phyloP scores from a whole-genome alignment of 2,329 filamentous ascomycete species.

The Rhynchosporium graminicola region DNA sequence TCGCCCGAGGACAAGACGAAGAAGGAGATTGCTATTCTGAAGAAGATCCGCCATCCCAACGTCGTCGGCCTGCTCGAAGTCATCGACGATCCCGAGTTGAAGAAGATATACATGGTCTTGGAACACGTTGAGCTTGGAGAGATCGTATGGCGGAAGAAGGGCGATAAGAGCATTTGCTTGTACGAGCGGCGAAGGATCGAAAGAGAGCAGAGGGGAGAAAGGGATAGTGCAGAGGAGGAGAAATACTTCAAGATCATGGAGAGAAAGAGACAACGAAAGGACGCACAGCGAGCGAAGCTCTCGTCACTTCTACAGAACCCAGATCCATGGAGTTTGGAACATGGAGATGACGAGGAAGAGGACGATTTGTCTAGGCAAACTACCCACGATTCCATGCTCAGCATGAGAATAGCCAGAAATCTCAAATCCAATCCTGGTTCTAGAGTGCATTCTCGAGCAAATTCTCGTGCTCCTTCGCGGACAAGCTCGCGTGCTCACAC shows the following conservation, averaged over 20 bases:
- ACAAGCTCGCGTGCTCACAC: constrained; percentile 40
- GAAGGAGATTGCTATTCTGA: constrained; percentile 94
- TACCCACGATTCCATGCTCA: constrained; percentile 30
- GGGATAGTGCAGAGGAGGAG: constrained; percentile 58
- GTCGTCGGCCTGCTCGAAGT: constrained; percentile 94
- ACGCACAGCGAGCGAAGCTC: constrained; percentile 58
- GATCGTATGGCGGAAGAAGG: constrained; percentile 90
- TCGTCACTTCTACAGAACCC: constrained; percentile 53
- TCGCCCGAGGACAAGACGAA: constrained; percentile 79
- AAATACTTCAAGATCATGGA: constrained; percentile 60
- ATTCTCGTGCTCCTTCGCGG: constrained; percentile 36
- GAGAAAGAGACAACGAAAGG: constrained; percentile 58
- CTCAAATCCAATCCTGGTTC: constrained; percentile 38
- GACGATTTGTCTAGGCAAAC: constrained; percentile 34
- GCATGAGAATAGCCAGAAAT: constrained; percentile 28
- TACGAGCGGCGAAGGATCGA: constrained; percentile 82
- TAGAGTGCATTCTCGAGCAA: constrained; percentile 32
- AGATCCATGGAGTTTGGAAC: constrained; percentile 82
- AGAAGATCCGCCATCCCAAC: constrained; percentile 97
- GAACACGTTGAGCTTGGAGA: constrained; percentile 95
- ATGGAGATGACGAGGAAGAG: constrained; percentile 60
- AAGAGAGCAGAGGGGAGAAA: constrained; percentile 63
- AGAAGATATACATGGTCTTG: constrained; percentile 97
- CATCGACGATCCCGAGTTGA: constrained; percentile 92
- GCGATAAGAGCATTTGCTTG: constrained; percentile 76